Evolutionary conservation across 306 rosid genomes (phyloP).

Genomic region (Quercus ilex): DNA sequence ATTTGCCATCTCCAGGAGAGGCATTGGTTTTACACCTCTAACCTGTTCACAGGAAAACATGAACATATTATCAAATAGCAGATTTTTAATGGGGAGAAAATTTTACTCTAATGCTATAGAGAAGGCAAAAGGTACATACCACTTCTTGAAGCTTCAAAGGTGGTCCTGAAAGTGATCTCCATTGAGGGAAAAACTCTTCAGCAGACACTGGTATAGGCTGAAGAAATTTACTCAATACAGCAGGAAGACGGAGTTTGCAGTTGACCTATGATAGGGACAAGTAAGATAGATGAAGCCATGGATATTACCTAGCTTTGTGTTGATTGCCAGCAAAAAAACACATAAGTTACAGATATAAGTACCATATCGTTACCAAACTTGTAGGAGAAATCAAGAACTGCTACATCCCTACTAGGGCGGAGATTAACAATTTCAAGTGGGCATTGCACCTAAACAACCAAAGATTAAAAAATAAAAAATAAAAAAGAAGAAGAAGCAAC

Average conservation of each 20-base stretch:
- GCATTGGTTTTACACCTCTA: constrained; percentile 94
- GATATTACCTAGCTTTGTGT: constrained; percentile 23
- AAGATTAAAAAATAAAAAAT: constrained; percentile 19
- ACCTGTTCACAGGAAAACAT: constrained; percentile 55
- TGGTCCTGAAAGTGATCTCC: constrained; percentile 95
- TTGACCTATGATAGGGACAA: constrained; percentile 53
- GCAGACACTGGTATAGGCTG: constrained; percentile 79
- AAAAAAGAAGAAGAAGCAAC: neutral
- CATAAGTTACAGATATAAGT: constrained; percentile 27
- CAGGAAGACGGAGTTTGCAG: constrained; percentile 93
- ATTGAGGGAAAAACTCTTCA: constrained; percentile 94
- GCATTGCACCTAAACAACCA: constrained; percentile 79
- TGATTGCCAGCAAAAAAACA: neutral
- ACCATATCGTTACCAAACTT: constrained; percentile 83
- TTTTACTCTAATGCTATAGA: constrained; percentile 3
- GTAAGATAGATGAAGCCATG: constrained; percentile 5
- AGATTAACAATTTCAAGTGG: constrained; percentile 92
- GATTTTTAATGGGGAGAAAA: too few species aligned
- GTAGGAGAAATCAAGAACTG: constrained; percentile 95
- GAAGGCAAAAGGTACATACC: constrained; percentile 45
- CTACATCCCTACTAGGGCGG: constrained; percentile 93
- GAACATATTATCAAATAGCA: constrained; percentile 9
- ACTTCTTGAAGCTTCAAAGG: constrained; percentile 99
- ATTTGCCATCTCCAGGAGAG: constrained; percentile 78
- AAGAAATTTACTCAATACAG: constrained; percentile 84